Evolutionary conservation across 768 basidiomycete species (phyloP), one percentile per base, ranked within the genome.

Genomic region (Lentinula raphanica): DNA sequence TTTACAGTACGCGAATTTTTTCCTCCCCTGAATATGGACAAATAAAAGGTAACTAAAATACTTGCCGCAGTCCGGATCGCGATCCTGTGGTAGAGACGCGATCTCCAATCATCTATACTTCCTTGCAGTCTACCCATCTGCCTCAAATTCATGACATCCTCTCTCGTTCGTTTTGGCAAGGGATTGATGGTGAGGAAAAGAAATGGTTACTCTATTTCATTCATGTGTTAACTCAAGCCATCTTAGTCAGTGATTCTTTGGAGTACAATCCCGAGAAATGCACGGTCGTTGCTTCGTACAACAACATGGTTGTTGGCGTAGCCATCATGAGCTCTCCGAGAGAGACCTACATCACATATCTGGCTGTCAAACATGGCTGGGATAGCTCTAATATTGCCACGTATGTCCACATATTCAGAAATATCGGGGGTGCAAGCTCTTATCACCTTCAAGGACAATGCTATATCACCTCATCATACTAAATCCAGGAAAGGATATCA

Each of bases 331-430:
- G 85, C 68, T 90, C 88, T 23, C 91, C 91, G 0, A 80, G 80
- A 49, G 88, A 91, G 67, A 86, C 88, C 3, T 93, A 93, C 64
- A 90, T 93, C 54, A 91, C 89, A 19, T 93, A 91, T 61, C 76
- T 93, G 15, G 86, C 79, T 38, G 91, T 93, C 50, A 85, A 79
- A 63, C 76, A 85, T 17, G 90, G 91, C 9, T 93, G 90, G 90
- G 87, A 92, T 56, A 87, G 87, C 63, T 76, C 84, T 3, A 83
- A 86, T 58, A 87, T 93, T 58, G 90, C 88, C 31, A 87, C 86
- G 90, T 89, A 64, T 70, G 69, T 44, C 19, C 21, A 32, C 19
- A 31, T 31, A 25, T 27, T 51, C n/a, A n/a, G n/a, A n/a, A n/a
- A 2, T 40, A 4, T 27, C 35, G 23, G 29, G 35, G 42, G 17